These are phyloP conservation scores for Cercis canadensis DNA, from an alignment of 306 rosid species.

Conservation along the genomic window DNA sequence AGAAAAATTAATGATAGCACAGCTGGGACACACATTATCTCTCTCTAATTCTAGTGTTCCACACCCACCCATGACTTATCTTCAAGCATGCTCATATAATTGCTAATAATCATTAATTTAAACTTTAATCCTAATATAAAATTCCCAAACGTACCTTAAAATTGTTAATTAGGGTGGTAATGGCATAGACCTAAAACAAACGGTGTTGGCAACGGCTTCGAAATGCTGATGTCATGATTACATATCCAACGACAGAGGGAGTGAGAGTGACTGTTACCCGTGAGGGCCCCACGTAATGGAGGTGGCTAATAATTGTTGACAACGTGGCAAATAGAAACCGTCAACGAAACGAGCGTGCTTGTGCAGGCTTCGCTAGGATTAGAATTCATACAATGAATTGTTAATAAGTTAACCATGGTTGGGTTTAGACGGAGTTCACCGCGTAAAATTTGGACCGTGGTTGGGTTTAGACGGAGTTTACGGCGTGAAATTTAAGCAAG, in stretches of 20 bases:
- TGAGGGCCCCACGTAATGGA: constrained; percentile 5
- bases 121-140: background rate
- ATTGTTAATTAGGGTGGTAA: background rate
- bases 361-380: background rate
- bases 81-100: background rate
- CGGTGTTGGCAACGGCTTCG: constrained; percentile 1
- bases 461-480: constrained; percentile 30
- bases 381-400: too few relatives aligned
- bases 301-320: constrained; percentile 12
- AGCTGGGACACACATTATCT: background rate
- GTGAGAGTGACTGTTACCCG: constrained; percentile 25
- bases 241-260: constrained; percentile 11
- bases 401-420: constrained; percentile 41
- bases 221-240: constrained; percentile 39
- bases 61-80: background rate
- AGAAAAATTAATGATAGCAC: too few relatives aligned
- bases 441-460: constrained; percentile 40
- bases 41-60: background rate
- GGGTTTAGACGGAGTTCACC: too few relatives aligned
- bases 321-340: constrained; percentile 20
- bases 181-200: background rate
- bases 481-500: constrained; percentile 48
- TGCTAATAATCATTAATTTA: background rate
- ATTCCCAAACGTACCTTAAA: background rate
- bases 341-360: background rate